Percentiles rank a stretch among this genome's conserved stretches.
phyloP scores from a whole-genome alignment of 1,284 basidiomycete species.

The Moesziomyces sp. region DNA sequence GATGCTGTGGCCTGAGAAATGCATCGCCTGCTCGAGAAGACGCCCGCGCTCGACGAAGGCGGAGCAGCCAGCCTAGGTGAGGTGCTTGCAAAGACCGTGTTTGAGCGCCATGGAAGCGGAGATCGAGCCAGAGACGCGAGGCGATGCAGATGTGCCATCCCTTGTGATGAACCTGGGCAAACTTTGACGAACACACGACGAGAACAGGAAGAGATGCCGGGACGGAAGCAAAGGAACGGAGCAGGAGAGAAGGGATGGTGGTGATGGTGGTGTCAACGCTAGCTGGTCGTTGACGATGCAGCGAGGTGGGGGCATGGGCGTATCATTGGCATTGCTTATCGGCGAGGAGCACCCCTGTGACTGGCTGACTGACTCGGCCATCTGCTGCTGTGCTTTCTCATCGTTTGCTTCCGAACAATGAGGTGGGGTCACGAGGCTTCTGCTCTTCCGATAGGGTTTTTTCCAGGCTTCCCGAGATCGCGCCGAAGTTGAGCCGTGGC shows the following conservation, averaged over 20 bases:
- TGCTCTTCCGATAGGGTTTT: too few relatives aligned
- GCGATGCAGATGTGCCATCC: not conserved
- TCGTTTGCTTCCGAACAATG: not conserved
- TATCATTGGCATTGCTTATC: too few relatives aligned
- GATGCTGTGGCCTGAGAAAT: not conserved
- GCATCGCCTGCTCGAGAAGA: conserved; percentile 3
- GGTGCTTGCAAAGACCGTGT: not conserved
- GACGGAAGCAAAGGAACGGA: too few relatives aligned
- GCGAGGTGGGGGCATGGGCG: not conserved
- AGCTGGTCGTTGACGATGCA: not conserved
- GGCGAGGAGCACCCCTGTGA: too few relatives aligned
- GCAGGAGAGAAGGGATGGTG: too few relatives aligned
- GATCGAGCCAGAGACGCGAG: not conserved
- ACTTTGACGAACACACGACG: too few relatives aligned
- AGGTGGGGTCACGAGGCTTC: conserved; percentile 17
- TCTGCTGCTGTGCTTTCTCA: too few relatives aligned
- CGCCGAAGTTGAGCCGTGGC: conserved; percentile 10
- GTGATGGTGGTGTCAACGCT: too few relatives aligned
- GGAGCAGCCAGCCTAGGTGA: conserved; percentile 17
- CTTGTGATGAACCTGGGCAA: too few relatives aligned
- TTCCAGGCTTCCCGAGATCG: conserved; percentile 1
- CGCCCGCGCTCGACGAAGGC: not conserved
- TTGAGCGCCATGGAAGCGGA: not conserved
- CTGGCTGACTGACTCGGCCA: too few relatives aligned
- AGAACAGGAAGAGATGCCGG: too few relatives aligned